phyloP scores from a whole-genome alignment of 768 basidiomycete genomes.

The Chalciporus chontae region DNA sequence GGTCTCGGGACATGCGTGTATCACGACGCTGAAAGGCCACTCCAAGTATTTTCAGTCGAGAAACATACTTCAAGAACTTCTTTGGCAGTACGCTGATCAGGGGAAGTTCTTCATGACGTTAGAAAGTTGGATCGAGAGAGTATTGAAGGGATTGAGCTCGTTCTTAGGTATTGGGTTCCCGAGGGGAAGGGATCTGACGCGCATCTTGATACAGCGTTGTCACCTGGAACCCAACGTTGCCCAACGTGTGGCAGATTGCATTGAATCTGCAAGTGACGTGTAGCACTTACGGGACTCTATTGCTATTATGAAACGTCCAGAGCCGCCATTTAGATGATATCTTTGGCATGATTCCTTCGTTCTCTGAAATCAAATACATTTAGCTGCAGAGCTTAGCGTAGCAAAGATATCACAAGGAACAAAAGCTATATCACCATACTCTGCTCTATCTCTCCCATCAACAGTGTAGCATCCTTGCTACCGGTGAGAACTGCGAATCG shows the following conservation, averaged over 20 bases:
- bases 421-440: slow-evolving; percentile 41
- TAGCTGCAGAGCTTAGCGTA: not conserved
- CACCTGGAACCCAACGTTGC: slow-evolving; percentile 22
- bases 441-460: slow-evolving; percentile 86
- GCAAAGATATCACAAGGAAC: not conserved
- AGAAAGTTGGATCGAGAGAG: slow-evolving; percentile 18
- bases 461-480: slow-evolving; percentile 90
- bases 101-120: slow-evolving; percentile 23
- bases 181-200: slow-evolving; percentile 17
- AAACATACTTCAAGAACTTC: slow-evolving; percentile 16
- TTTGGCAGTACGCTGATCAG: slow-evolving; percentile 22
- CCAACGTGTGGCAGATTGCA: slow-evolving; percentile 21
- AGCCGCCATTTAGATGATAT: too few species aligned
- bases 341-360: too few species aligned
- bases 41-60: slow-evolving; percentile 20
- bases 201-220: slow-evolving; percentile 24
- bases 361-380: not conserved
- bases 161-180: slow-evolving; percentile 18
- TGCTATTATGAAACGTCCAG: not conserved
- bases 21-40: slow-evolving; percentile 23
- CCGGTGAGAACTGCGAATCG: slow-evolving; percentile 69
- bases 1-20: slow-evolving; percentile 26
- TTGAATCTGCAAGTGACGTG: slow-evolving; percentile 11
- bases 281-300: not conserved
- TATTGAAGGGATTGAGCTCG: slow-evolving; percentile 18